These are phyloP conservation scores for Candida boleticola DNA, from an alignment of 805 yeast genomes.

Conservation along the genomic window DNA sequence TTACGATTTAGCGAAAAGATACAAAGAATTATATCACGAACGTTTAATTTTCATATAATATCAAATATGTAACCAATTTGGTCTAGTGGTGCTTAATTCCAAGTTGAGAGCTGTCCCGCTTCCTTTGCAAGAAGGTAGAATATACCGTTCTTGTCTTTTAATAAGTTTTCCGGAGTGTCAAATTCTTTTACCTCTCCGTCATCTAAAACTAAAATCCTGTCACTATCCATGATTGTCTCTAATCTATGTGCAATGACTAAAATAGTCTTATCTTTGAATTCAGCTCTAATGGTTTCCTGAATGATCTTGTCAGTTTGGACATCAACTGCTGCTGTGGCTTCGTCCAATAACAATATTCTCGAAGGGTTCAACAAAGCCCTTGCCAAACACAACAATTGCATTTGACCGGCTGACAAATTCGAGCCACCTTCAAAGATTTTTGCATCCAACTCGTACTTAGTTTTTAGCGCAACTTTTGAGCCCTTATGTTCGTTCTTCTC, in stretches of 20 bases:
- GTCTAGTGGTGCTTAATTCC: too few species aligned
- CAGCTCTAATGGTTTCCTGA: constrained; percentile 36
- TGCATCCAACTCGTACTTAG: constrained; percentile 25
- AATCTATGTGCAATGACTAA: constrained; percentile 43
- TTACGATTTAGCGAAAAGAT: not conserved
- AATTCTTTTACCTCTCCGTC: constrained; percentile 38
- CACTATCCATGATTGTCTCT: constrained; percentile 42
- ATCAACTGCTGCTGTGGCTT: constrained; percentile 60
- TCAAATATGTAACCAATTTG: too few species aligned
- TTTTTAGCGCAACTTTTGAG: constrained; percentile 15
- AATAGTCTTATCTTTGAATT: constrained; percentile 37
- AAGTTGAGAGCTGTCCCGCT: constrained; percentile 31
- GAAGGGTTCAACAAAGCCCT: constrained; percentile 52
- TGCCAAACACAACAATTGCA: constrained; percentile 38
- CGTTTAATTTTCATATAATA: too few species aligned
- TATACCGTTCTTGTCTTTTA: constrained; percentile 24
- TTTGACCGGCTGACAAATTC: constrained; percentile 39
- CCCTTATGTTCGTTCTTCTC: constrained; percentile 16
- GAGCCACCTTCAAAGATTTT: constrained; percentile 34
- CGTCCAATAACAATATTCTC: constrained; percentile 73
- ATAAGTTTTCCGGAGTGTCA: constrained; percentile 32
- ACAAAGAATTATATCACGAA: too few species aligned
- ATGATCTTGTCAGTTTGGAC: constrained; percentile 36
- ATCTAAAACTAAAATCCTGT: constrained; percentile 38
- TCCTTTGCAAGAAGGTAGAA: constrained; percentile 39